Conservation (phyloP, 768 basidiomycete genomes). For the Amanita exitialis region DNA sequence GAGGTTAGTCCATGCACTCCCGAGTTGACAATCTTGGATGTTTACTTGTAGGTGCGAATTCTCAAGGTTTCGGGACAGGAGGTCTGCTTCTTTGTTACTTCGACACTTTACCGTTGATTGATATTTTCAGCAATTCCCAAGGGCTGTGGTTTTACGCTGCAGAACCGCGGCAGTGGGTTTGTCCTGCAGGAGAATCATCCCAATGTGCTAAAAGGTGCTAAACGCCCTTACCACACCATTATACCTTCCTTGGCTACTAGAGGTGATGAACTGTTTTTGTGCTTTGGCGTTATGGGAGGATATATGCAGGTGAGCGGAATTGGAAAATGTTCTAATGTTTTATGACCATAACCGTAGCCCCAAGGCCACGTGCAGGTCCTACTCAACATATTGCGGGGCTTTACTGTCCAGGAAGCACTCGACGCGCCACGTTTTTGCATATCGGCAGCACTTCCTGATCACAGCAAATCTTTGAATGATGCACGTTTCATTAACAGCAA, state of each 20-base stretch:
- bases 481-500: constrained; percentile 73
- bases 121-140: constrained; percentile 67
- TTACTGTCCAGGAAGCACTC: constrained; percentile 79
- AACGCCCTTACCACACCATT: constrained; percentile 86
- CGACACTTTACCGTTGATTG: neutral
- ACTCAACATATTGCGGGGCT: constrained; percentile 82
- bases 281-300: constrained; percentile 88
- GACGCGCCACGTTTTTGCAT: constrained; percentile 97
- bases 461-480: constrained; percentile 30
- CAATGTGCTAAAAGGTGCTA: constrained; percentile 72
- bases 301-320: constrained; percentile 63
- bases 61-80: constrained; percentile 78
- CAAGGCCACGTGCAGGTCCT: constrained; percentile 96
- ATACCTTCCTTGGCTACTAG: constrained; percentile 82
- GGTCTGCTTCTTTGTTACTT: constrained; percentile 28
- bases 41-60: neutral
- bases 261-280: constrained; percentile 75
- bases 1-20: constrained; percentile 34
- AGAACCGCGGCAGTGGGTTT: constrained; percentile 89
- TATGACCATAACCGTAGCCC: constrained; percentile 38
- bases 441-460: constrained; percentile 69
- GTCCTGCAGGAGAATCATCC: constrained; percentile 72
- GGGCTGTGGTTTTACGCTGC: constrained; percentile 93
- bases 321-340: neutral
- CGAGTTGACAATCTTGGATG: neutral